Conservation (phyloP, 306 rosid species). For the Castanea sativa region DNA sequence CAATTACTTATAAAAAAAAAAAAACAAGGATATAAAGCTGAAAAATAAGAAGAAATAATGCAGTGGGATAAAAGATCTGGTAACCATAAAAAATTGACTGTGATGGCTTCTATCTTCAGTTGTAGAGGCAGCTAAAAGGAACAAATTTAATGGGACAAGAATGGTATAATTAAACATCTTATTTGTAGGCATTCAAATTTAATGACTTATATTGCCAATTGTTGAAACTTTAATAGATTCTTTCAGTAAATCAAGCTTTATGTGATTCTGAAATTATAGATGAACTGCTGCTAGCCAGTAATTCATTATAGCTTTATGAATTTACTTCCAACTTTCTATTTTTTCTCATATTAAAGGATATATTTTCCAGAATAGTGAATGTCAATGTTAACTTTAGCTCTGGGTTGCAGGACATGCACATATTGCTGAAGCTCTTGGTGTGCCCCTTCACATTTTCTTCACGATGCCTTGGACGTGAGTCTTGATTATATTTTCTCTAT, state of each 20-base stretch:
- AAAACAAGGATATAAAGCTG: background rate
- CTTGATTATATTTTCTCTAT: constrained; percentile 10
- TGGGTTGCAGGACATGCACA: constrained; percentile 81
- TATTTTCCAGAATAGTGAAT: constrained; percentile 11
- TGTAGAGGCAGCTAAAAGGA: background rate
- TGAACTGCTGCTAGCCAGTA: background rate
- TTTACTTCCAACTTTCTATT: background rate
- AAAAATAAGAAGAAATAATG: background rate
- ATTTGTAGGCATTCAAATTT: constrained; percentile 6
- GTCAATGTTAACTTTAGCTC: constrained; percentile 15
- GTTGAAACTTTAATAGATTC: background rate
- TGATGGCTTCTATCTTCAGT: background rate
- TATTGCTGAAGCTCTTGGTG: constrained; percentile 94
- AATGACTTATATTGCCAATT: constrained; percentile 8
- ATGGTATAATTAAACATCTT: background rate
- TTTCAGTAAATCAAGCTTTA: background rate
- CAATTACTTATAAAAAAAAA: too few species aligned
- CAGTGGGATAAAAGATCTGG: background rate
- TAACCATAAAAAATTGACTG: background rate
- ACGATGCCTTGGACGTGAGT: constrained; percentile 99
- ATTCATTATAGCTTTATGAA: constrained; percentile 10
- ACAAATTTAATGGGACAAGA: background rate
- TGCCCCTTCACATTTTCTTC: constrained; percentile 97
- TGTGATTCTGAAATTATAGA: background rate
- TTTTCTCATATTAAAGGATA: background rate